Evolutionary conservation across 768 basidiomycete genomes (phyloP), one percentile per base, ranked within the genome.

Genomic region (Tulasnella sp.): DNA sequence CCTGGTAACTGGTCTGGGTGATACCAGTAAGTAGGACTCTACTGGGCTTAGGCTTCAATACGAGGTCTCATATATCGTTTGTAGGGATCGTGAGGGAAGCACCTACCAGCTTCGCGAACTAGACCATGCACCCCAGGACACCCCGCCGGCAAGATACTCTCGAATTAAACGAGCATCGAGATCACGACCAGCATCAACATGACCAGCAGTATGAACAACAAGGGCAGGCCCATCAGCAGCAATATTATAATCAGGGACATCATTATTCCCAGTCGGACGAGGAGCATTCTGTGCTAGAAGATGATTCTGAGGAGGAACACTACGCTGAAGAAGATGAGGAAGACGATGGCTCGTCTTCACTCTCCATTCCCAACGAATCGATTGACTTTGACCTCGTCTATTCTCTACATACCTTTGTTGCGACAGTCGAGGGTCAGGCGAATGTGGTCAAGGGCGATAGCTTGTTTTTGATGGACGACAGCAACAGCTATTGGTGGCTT

Each of bases 401-500:
- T 67, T 85, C 86, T n/a, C 77, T 97, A 27, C 94, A 95, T 70
- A 94, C 88, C 65, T 98, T 98, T 71, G 87, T 93, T 3, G 96
- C 96, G 0, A 98, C 96, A 0, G 94, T 98, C 34, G 95, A 97
- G 68, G 96, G 96, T 24, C 96, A 99, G 73, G 96, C 96, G 2
- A 96, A 89, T 65, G 96, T 99, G 64, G 90, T 96, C 71, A 98
- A 97, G 73, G 96, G 96, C 24, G 95, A 99, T 77, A 89, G 88
- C 63, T 79, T 99, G 48, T 85, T 92, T 69, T 77, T 99, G 45
- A 91, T 98, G 81, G 96, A 99, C 74, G 96, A 99, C 71, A 91
- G 86, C 60, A 98, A 99, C 72, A 91, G 89, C 72, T 99, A 99
- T 74, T 98, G 96, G 96, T 98, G 96, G 96, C 87, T 98, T 51